These are phyloP conservation scores for Rhamnella rubrinervis DNA, from an alignment of 331 rosid species.

Conservation along the genomic window DNA sequence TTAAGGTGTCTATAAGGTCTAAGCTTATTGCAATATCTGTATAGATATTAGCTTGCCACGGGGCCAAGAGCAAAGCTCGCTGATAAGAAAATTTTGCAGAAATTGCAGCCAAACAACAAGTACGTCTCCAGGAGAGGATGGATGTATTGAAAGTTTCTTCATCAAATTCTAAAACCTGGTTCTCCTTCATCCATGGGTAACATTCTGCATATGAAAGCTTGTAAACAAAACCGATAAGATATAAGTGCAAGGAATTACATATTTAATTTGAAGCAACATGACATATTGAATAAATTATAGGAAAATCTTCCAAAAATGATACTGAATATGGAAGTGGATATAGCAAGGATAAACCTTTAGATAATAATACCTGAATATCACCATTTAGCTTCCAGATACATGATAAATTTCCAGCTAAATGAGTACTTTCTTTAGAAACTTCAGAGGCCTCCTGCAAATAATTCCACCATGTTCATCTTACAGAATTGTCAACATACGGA, in stretches of 20 bases:
- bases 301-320: not conserved
- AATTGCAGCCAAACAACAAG: slow-evolving; percentile 61
- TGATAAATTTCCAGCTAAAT: slow-evolving; percentile 57
- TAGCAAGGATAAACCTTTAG: slow-evolving; percentile 14
- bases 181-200: slow-evolving; percentile 86
- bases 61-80: slow-evolving; percentile 83
- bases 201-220: slow-evolving; percentile 86
- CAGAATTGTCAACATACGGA: slow-evolving; percentile 19
- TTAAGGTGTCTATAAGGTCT: slow-evolving; percentile 47
- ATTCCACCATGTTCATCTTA: slow-evolving; percentile 21
- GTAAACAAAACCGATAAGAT: slow-evolving; percentile 15
- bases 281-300: slow-evolving; percentile 18
- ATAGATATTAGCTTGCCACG: slow-evolving; percentile 89
- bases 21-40: slow-evolving; percentile 75
- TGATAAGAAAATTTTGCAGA: slow-evolving; percentile 71
- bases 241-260: not conserved
- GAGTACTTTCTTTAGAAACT: slow-evolving; percentile 55
- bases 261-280: not conserved
- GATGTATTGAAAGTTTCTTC: slow-evolving; percentile 66
- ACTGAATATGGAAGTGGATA: not conserved
- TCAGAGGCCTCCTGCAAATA: slow-evolving; percentile 78
- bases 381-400: slow-evolving; percentile 83
- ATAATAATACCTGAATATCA: slow-evolving; percentile 75
- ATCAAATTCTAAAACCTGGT: slow-evolving; percentile 47
- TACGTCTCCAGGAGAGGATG: slow-evolving; percentile 69